These are phyloP conservation scores for Globisporangium nodosum DNA, from an alignment of 352 stramenopile genomes.

Conservation along the genomic window DNA sequence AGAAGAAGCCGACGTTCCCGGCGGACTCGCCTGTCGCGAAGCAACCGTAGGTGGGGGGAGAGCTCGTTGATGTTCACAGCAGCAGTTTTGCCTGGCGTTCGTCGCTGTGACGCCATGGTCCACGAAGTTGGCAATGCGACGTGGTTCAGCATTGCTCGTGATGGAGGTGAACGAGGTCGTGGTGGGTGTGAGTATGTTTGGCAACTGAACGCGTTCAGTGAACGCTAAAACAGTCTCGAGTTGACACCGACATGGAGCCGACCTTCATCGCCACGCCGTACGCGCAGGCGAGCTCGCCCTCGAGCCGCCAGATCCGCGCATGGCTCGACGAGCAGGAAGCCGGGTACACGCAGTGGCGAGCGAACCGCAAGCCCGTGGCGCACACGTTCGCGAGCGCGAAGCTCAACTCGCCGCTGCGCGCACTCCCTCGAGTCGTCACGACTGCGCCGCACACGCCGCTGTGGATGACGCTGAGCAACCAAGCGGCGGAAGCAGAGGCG, in stretches of 20 bases:
- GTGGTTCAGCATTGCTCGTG: too few relatives aligned
- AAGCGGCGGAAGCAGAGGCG: constrained; percentile 1
- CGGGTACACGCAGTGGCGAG: constrained; percentile 35
- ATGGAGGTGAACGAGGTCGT: too few relatives aligned
- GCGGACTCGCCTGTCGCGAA: constrained; percentile 1
- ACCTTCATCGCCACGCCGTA: constrained; percentile 55
- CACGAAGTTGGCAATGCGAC: too few relatives aligned
- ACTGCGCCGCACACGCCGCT: constrained; percentile 16
- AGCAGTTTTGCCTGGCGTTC: background rate
- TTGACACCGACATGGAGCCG: constrained; percentile 25
- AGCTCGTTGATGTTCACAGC: background rate
- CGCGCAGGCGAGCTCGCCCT: constrained; percentile 23
- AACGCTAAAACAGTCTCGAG: background rate
- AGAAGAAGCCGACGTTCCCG: constrained; percentile 12
- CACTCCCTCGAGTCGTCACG: background rate
- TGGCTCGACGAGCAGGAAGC: constrained; percentile 50
- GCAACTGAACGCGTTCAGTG: background rate
- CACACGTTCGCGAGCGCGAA: constrained; percentile 42
- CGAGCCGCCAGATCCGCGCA: constrained; percentile 38
- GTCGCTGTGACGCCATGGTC: too few relatives aligned
- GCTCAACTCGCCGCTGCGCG: constrained; percentile 36
- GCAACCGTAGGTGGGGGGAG: background rate
- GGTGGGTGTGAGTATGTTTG: too few relatives aligned
- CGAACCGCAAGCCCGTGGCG: constrained; percentile 30
- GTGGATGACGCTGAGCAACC: constrained; percentile 12